A percentile compares a stretch with the other conserved stretches of the same genome.
Conservation (phyloP, 2,329 filamentous ascomycete genomes). For the Nemania abortiva region DNA sequence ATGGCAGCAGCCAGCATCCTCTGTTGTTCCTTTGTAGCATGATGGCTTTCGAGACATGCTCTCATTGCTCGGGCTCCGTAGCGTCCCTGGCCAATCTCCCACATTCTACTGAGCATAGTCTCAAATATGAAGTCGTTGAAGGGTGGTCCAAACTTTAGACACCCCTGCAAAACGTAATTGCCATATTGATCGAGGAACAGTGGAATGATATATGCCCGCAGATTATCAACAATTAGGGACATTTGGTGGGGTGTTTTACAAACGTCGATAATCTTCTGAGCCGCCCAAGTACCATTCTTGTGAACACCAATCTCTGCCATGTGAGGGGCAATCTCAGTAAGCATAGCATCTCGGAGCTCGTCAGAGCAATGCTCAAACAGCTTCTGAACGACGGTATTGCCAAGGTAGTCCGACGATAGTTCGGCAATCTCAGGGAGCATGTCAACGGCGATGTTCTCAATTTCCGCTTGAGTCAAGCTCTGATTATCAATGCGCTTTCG, state of each 20-base stretch:
- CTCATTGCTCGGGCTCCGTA: slow-evolving; percentile 97
- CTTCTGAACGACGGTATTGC: slow-evolving; percentile 99
- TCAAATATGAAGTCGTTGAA: slow-evolving; percentile 98
- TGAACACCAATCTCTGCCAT: slow-evolving; percentile 97
- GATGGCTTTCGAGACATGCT: slow-evolving; percentile 95
- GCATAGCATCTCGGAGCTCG: slow-evolving; percentile 89
- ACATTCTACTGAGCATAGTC: slow-evolving; percentile 93
- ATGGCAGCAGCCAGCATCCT: slow-evolving; percentile 94
- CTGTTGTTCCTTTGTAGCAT: slow-evolving; percentile 94
- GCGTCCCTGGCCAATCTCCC: slow-evolving; percentile 91
- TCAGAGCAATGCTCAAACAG: slow-evolving; percentile 97
- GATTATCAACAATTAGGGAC: slow-evolving; percentile 82
- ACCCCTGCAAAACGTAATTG: slow-evolving; percentile 98
- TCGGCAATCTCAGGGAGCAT: slow-evolving; percentile 99
- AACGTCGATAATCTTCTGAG: slow-evolving; percentile 98
- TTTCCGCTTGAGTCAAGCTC: slow-evolving; percentile 84
- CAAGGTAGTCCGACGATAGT: slow-evolving; percentile 93
- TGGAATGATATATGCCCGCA: slow-evolving; percentile 88
- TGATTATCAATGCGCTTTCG: slow-evolving; percentile 98
- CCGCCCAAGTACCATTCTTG: slow-evolving; percentile 99
- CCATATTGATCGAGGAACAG: slow-evolving; percentile 98
- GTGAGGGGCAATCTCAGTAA: slow-evolving; percentile 87
- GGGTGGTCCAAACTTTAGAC: slow-evolving; percentile 88
- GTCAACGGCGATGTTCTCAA: slow-evolving; percentile 89
- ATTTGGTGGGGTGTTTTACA: slow-evolving; percentile 88